Evolutionary conservation across 2,329 filamentous ascomycete genomes (phyloP).

Genomic region (Penicillium nordicum): DNA sequence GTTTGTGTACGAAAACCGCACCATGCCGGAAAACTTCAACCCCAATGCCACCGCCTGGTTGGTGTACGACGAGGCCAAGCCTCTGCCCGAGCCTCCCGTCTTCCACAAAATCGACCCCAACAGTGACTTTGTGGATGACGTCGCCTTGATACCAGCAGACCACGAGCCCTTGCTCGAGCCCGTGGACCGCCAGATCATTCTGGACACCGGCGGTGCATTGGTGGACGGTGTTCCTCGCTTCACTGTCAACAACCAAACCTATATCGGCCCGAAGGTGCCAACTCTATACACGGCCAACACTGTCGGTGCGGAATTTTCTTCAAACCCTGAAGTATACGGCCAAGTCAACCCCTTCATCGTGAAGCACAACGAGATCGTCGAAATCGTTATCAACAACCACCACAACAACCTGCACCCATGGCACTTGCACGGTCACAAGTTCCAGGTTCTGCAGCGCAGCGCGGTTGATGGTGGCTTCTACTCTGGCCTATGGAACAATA

Average conservation of each 20-base stretch:
- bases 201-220: constrained; percentile 60
- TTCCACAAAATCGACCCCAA: constrained; percentile 55
- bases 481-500: constrained; percentile 22
- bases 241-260: constrained; percentile 75
- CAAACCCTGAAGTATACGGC: constrained; percentile 62
- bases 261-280: constrained; percentile 70
- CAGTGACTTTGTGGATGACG: constrained; percentile 64
- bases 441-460: constrained; percentile 42
- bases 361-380: constrained; percentile 52
- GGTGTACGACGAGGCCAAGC: constrained; percentile 51
- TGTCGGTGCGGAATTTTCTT: constrained; percentile 50
- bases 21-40: constrained; percentile 64
- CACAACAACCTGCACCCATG: constrained; percentile 44
- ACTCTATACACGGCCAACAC: constrained; percentile 73
- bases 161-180: constrained; percentile 26
- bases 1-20: constrained; percentile 28
- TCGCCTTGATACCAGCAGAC: constrained; percentile 26
- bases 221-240: constrained; percentile 61
- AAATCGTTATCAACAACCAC: constrained; percentile 38
- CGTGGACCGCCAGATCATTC: constrained; percentile 29
- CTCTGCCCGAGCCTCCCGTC: constrained; percentile 48
- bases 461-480: constrained; percentile 27
- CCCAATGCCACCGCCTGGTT: constrained; percentile 49
- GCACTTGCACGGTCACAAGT: constrained; percentile 54
- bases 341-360: constrained; percentile 67